Evolutionary conservation across 768 basidiomycete genomes (phyloP), one percentile per base, ranked within the genome.

Genomic region (Tricholoma hemisulphureum): DNA sequence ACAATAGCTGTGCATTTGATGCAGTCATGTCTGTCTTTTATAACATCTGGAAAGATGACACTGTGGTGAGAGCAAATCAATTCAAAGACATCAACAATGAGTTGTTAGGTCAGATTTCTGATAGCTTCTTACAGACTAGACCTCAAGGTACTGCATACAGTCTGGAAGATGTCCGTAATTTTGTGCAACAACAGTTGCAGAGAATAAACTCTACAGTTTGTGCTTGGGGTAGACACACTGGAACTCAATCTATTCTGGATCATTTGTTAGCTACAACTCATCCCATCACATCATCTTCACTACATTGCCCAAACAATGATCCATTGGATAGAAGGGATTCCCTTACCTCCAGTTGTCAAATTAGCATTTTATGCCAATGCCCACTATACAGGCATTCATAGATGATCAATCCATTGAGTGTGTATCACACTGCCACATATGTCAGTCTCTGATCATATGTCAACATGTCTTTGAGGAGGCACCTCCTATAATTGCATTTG

Each of bases 1-100:
- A 51, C 18, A 51, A 51, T 55, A 59, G 58, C 28, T 58, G 58
- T 48, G 58, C 58, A 31, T 58, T 54, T 54, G 58, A 58, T 53
- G 18, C 52, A 20, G 52, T 59, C 16, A 53, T 59, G 26, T 55
- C 34, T 32, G 45, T 55, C 23, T 34, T 59, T 9, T 28, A 45
- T 51, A 34, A 35, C 16, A 37, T 55, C 16, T 59, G 53, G 53
- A 31, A 50, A 32, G 14, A 20, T 31, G 31, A 34, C 5, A 23
- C 23, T 6, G n/a, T 3, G 13, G n/a, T 6, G n/a, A 3, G 18
- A 31, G 7, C 55, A 14, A 11, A 51, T 39, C 28, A 34, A 9
- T 39, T 37, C 24, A 46, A 23, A 35, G 29, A 59, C 29, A 34
- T 24, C 16, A 32, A 41, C 53, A 46, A n/a, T 20, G 14, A 45